phyloP scores from a whole-genome alignment of 805 yeast species.

The Candida wancherniae region DNA sequence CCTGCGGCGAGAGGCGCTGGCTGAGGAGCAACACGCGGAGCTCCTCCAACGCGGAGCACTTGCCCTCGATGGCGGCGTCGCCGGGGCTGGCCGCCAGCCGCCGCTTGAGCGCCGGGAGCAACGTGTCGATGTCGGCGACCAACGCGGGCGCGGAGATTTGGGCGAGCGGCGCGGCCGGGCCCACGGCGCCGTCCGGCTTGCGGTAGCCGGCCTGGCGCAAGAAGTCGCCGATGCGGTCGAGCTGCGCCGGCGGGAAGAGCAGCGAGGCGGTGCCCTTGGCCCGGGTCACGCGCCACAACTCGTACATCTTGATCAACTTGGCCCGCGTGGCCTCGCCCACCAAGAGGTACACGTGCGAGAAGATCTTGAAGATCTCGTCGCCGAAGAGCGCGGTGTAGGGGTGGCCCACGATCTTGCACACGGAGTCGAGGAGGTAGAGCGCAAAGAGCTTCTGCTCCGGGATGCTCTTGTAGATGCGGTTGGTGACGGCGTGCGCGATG shows the following conservation, averaged over 20 bases:
- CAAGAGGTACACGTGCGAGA: constrained; percentile 70
- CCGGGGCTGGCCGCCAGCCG: constrained; percentile 30
- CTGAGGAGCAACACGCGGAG: constrained; percentile 37
- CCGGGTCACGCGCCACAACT: constrained; percentile 79
- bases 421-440: constrained; percentile 82
- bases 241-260: constrained; percentile 65
- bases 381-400: constrained; percentile 84
- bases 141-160: constrained; percentile 11
- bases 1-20: constrained; percentile 30
- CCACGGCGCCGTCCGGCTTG: constrained; percentile 4
- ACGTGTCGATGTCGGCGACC: constrained; percentile 31
- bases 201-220: constrained; percentile 37
- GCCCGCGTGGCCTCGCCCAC: constrained; percentile 69
- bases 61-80: constrained; percentile 39
- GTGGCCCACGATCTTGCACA: constrained; percentile 83
- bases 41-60: constrained; percentile 42
- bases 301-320: constrained; percentile 71
- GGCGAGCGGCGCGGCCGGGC: constrained; percentile 1
- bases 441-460: constrained; percentile 84
- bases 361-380: constrained; percentile 61
- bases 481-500: constrained; percentile 70
- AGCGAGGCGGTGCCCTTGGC: constrained; percentile 56
- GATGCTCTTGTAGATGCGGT: constrained; percentile 66
- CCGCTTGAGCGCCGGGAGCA: constrained; percentile 40
- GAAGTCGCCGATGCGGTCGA: constrained; percentile 70